Evolutionary conservation across 2,329 filamentous ascomycete genomes (phyloP), one percentile per base, ranked within the genome.

Genomic region (Colletotrichum liriopes): DNA sequence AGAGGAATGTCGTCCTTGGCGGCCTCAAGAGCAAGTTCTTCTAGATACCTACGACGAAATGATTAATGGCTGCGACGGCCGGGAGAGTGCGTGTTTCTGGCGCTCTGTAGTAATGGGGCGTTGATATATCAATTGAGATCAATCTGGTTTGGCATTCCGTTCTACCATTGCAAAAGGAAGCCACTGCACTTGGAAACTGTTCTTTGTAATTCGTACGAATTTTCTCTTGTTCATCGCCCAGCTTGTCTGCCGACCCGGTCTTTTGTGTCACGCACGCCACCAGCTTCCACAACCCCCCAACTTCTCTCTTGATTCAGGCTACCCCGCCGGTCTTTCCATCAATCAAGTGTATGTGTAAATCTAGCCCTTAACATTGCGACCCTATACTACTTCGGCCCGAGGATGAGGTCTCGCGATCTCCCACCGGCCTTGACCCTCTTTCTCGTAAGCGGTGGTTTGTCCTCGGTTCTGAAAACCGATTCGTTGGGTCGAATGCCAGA

Each of bases 1-100:
- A 98, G 88, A 90, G 91, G 80, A 95, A 94, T 74, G 86, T 96
- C 75, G 86, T 98, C 18, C 83, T 97, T 76, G 94, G 95, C 1
- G 86, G 88, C 72, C 82, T 92, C 23, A 91, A 90, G 79, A 86
- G 89, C 78, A 91, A 91, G 77, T 91, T 91, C 71, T 79, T 81
- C 29, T 81, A 65, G 20, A 64, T 20, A 39, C 29, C 35, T 52
- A 45, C 32, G 52, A 69, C 12, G 29, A 56, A 54, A 70, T 41
- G 70, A 72, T n/a, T 70, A 60, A 71, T 26, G 63, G 55, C 45
- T 66, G 54, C 43, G 23, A 72, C 66, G 70, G 60, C 66, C 54
- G 59, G 6, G 23, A 49, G 5, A 51, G 43, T 16, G 32, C 45
- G n/a, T 59, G 8, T 59, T 29, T 35, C 23, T 18, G 54, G 65